Base-by-base conservation (phyloP, 2,329 filamentous ascomycete genomes). In the Setomelanomma holmii region DNA sequence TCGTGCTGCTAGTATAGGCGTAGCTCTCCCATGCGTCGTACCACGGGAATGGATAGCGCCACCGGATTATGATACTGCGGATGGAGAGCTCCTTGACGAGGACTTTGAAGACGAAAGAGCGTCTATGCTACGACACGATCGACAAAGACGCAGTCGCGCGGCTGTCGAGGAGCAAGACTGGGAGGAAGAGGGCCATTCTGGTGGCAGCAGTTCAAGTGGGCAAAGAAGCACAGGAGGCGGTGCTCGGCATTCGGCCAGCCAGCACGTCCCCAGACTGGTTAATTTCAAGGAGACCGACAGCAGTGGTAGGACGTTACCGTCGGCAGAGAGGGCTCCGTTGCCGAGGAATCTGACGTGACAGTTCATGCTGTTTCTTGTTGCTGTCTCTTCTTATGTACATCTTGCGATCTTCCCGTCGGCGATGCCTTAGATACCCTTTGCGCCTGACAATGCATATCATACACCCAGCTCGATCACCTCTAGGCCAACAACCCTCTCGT, bases 21-120 rank as follows among this genome's bases (percentile, higher is more conserved):
- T 93, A 45, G 89, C 89, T 11, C 75, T 96, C 30, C 91, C 91
- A 12, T 96, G 91, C 71, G 83, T 96, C 17, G 90, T 96, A 40
- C 91, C 91, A 11, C 82, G 83, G 55, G 90, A 93, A 68, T 95
- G 90, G 90, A 85, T 95, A 57, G 84, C 88, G 40, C 87, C 90
- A 43, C 90, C 90, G 1, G 90, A 92, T 63, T 88, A 86, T 67
- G 88, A 90, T 53, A 87, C 84, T 14, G 86, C 85, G 27, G 88
- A 91, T 55, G 89, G 88, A 53, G 87, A 86, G 67, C 78, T 90
- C 53, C 73, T 91, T 48, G 84, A 86, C 33, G 82, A 81, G 46
- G 80, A 81, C 47, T 75, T 75, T 45, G 74, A 77, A 44, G 79
- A 84, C 51, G 87, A 86, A 76, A 79, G 79, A 61, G 81, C 81